Percentiles rank a stretch among this genome's conserved stretches.
Evolutionary conservation across 331 rosid species (phyloP).

Genomic region (Arachis monticola): DNA sequence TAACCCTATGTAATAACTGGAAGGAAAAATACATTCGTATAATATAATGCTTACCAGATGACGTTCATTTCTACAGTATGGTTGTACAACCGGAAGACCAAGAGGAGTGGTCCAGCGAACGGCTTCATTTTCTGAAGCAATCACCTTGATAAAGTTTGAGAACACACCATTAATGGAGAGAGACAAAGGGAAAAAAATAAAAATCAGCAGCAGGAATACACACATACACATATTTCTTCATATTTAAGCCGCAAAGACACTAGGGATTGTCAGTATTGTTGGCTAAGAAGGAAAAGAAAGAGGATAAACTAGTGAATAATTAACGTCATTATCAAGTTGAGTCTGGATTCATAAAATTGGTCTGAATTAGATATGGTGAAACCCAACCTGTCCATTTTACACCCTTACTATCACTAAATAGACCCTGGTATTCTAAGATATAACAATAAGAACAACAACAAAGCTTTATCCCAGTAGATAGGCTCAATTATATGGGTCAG

Average conservation of each 20-base stretch:
- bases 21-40: background rate
- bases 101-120: constrained; percentile 91
- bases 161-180: background rate
- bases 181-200: background rate
- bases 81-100: constrained; percentile 92
- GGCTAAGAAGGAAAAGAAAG: too few species aligned
- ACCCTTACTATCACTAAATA: background rate
- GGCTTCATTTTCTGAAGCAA: constrained; percentile 75
- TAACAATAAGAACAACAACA: background rate
- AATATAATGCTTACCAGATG: constrained; percentile 64
- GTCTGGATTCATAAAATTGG: too few species aligned
- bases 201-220: constrained; percentile 10
- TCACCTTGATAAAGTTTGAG: constrained; percentile 53
- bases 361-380: too few species aligned
- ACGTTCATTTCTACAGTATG: constrained; percentile 75
- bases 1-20: background rate
- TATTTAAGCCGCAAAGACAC: constrained; percentile 25
- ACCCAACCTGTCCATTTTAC: background rate
- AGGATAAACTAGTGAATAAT: too few species aligned
- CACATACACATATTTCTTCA: constrained; percentile 1
- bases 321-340: too few species aligned
- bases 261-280: background rate
- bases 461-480: too few species aligned
- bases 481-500: too few species aligned
- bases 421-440: background rate